These are phyloP conservation scores for bread wheat (Triticum aestivum) DNA, from an alignment of 176 grass and related monocot species.

Conservation along the genomic window DNA sequence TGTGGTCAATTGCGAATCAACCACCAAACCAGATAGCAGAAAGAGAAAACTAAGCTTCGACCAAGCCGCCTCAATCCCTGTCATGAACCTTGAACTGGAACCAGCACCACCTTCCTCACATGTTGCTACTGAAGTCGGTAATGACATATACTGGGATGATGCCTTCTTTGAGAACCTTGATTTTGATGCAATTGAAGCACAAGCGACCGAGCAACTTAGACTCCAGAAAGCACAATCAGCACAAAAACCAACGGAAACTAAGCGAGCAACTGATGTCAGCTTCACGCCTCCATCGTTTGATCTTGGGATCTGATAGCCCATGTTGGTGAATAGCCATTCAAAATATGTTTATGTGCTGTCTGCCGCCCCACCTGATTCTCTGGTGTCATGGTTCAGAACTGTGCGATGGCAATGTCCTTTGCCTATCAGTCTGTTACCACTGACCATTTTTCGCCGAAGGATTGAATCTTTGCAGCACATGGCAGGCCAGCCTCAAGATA, in stretches of 20 bases:
- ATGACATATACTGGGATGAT: constrained; percentile 50
- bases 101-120: constrained; percentile 13
- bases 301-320: constrained; percentile 36
- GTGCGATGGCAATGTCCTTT: neutral
- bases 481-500: neutral
- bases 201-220: constrained; percentile 55
- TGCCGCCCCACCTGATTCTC: neutral
- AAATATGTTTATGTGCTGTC: constrained; percentile 23
- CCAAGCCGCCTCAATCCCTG: constrained; percentile 31
- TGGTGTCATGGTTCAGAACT: neutral
- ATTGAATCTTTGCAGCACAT: neutral
- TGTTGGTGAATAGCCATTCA: constrained; percentile 14
- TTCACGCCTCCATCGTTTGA: constrained; percentile 53
- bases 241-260: constrained; percentile 29
- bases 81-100: constrained; percentile 38
- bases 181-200: constrained; percentile 84
- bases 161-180: constrained; percentile 75
- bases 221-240: constrained; percentile 32
- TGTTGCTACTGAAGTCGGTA: neutral
- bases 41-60: constrained; percentile 93
- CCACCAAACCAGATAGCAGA: constrained; percentile 64
- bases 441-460: neutral
- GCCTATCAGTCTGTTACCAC: neutral
- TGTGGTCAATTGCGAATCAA: constrained; percentile 43
- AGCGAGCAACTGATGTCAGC: constrained; percentile 32